Conservation (phyloP, 192 early-diverging fungal species). For the Rhizophagus sp. region DNA sequence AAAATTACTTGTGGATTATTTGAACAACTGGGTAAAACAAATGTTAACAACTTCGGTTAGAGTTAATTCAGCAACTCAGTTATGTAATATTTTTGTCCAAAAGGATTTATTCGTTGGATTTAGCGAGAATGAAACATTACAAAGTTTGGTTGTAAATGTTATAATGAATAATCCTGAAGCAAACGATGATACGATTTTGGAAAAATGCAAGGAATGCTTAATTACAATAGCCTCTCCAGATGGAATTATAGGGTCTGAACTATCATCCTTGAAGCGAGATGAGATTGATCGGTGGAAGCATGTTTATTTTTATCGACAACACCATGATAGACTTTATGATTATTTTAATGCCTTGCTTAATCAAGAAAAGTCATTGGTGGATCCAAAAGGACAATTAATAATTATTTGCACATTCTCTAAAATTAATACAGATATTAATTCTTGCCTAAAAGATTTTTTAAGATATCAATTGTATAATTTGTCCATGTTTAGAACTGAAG, state of each 20-base stretch:
- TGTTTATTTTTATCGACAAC: conserved; percentile 5
- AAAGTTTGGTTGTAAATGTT: conserved; percentile 22
- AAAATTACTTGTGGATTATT: not conserved
- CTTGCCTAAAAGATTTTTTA: not conserved
- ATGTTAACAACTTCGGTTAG: conserved; percentile 7
- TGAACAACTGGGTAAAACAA: conserved; percentile 20
- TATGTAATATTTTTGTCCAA: not conserved
- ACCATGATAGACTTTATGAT: not conserved
- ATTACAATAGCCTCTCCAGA: conserved; percentile 23
- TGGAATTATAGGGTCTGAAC: conserved; percentile 15
- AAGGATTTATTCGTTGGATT: conserved; percentile 32
- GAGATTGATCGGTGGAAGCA: conserved; percentile 2
- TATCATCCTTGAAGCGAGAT: not conserved
- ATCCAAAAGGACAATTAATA: not conserved
- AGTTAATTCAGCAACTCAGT: not conserved
- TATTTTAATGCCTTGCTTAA: not conserved
- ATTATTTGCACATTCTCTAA: conserved; percentile 26
- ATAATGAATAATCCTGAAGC: not conserved
- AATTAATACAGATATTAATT: conserved; percentile 18
- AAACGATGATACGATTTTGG: conserved; percentile 2
- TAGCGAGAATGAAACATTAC: conserved; percentile 12
- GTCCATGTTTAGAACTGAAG: conserved; percentile 14
- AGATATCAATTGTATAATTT: conserved; percentile 7
- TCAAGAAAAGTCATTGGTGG: not conserved
- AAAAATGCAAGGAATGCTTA: conserved; percentile 24